These are phyloP conservation scores for Trichoderma sp. DNA, from an alignment of 2,329 filamentous ascomycete species.

Conservation along the genomic window DNA sequence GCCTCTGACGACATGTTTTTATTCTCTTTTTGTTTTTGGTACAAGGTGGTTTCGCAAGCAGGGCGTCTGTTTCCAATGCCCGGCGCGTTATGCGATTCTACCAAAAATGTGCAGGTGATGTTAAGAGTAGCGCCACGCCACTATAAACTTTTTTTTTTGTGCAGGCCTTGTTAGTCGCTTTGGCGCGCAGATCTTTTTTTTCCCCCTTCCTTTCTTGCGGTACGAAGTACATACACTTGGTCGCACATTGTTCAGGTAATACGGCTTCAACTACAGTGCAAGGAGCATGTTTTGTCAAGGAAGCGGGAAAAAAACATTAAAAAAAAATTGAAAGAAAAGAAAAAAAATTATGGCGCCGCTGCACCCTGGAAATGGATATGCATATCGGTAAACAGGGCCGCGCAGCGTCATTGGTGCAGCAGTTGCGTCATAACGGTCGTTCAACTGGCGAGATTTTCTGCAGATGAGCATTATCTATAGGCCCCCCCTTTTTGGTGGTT, in stretches of 20 bases:
- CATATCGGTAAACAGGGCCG: background rate
- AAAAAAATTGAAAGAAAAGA: background rate
- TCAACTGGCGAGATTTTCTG: background rate
- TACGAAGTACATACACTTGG: background rate
- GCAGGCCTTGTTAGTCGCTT: background rate
- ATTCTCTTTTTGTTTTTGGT: background rate
- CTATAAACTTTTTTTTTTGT: conserved; percentile 7
- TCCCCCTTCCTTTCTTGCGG: background rate
- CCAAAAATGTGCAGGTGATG: background rate
- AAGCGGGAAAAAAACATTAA: background rate
- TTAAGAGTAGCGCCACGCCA: conserved; percentile 15
- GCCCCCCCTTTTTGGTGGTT: background rate
- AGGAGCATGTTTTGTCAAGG: background rate
- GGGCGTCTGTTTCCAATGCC: background rate
- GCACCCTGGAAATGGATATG: conserved; percentile 11
- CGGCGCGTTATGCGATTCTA: conserved; percentile 9
- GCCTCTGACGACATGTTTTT: conserved; percentile 15
- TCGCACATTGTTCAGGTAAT: background rate
- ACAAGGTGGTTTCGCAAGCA: background rate
- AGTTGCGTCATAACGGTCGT: conserved; percentile 16
- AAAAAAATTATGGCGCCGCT: background rate
- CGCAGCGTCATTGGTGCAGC: conserved; percentile 15
- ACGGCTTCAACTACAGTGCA: background rate
- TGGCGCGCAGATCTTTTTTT: background rate
- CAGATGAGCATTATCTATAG: conserved; percentile 10